A percentile compares a stretch with the other conserved stretches of the same genome.
These are phyloP conservation scores for Pichia sorboxylosa DNA, from an alignment of 1,139 yeast species.

Conservation along the genomic window DNA sequence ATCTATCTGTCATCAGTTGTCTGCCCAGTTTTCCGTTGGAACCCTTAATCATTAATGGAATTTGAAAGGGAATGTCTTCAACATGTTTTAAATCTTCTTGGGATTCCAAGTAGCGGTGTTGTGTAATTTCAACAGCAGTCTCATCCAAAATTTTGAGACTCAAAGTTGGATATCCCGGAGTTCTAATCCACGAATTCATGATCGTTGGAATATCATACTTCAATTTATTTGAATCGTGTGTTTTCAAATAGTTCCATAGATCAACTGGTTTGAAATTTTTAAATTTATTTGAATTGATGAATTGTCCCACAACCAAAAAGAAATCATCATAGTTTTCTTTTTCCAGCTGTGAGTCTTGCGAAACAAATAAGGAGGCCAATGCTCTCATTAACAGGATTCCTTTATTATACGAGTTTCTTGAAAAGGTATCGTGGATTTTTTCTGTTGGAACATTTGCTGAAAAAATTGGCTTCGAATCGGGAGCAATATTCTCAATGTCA, in stretches of 20 bases:
- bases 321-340: conserved; percentile 27
- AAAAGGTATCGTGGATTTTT: conserved; percentile 38
- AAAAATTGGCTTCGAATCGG: conserved; percentile 23
- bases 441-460: conserved; percentile 21
- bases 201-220: conserved; percentile 30
- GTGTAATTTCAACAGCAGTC: conserved; percentile 28
- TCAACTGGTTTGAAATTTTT: conserved; percentile 42
- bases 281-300: conserved; percentile 29
- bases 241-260: conserved; percentile 35
- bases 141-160: conserved; percentile 27
- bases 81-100: conserved; percentile 12
- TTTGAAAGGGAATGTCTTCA: conserved; percentile 37
- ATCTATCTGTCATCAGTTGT: conserved; percentile 38
- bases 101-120: conserved; percentile 34
- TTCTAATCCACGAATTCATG: conserved; percentile 47
- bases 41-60: conserved; percentile 41
- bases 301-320: conserved; percentile 29
- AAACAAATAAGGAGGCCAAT: conserved; percentile 35
- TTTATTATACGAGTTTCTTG: conserved; percentile 47
- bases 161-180: conserved; percentile 49
- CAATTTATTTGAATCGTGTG: conserved; percentile 16
- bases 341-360: conserved; percentile 15
- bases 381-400: conserved; percentile 52
- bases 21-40: conserved; percentile 28
- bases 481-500: conserved; percentile 27